phyloP scores from a whole-genome alignment of 306 rosid species.

The Senna siamea region DNA sequence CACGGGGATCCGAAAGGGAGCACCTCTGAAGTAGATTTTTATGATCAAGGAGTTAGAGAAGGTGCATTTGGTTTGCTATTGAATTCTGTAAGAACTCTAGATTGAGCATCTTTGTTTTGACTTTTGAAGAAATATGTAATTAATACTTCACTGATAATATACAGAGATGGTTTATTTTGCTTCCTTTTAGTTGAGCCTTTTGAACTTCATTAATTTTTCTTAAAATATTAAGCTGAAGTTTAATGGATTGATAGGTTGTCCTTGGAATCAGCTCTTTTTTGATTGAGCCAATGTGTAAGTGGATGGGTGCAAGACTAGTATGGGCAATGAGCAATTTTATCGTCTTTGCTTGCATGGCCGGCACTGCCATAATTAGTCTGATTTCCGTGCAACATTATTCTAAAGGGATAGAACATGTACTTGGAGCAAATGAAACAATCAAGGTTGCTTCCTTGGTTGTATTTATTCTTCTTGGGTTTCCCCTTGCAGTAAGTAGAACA shows the following conservation, averaged over 20 bases:
- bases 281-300: slow-evolving; percentile 92
- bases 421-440: slow-evolving; percentile 75
- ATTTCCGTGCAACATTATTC: slow-evolving; percentile 65
- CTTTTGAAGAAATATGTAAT: slow-evolving; percentile 12
- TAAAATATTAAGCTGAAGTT: slow-evolving; percentile 30
- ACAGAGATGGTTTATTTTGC: slow-evolving; percentile 7
- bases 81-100: slow-evolving; percentile 97
- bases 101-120: slow-evolving; percentile 41
- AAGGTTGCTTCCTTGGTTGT: slow-evolving; percentile 82
- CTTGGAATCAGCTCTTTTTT: slow-evolving; percentile 93
- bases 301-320: slow-evolving; percentile 86
- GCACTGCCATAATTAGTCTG: slow-evolving; percentile 84
- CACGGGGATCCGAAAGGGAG: slow-evolving; percentile 95
- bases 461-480: slow-evolving; percentile 95
- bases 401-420: slow-evolving; percentile 67
- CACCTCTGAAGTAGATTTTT: slow-evolving; percentile 54
- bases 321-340: slow-evolving; percentile 98
- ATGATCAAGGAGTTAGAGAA: slow-evolving; percentile 93
- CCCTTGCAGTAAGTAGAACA: slow-evolving; percentile 80
- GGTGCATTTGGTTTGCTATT: slow-evolving; percentile 99
- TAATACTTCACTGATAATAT: background rate
- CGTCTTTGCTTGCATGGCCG: slow-evolving; percentile 86
- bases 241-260: slow-evolving; percentile 66
- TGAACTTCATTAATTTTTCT: background rate
- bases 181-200: slow-evolving; percentile 12